phyloP scores from a whole-genome alignment of 1,284 basidiomycete genomes.

The Xerocomus cyaneibrunnescens region DNA sequence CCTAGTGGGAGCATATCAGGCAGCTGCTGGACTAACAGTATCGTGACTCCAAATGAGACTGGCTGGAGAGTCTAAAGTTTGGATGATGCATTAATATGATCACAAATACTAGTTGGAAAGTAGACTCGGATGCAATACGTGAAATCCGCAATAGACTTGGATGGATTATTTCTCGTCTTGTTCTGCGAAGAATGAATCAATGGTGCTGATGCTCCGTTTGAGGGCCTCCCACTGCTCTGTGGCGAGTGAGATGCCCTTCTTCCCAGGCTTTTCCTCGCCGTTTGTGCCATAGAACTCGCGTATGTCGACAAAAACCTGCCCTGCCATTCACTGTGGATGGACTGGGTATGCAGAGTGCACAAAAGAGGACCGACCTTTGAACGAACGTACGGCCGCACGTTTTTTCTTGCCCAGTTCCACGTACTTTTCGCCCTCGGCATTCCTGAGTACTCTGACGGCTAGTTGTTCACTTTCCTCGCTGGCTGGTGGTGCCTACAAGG shows the following conservation, averaged over 20 bases:
- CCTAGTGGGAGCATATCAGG: constrained; percentile 62
- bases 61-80: neutral
- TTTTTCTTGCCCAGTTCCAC: constrained; percentile 70
- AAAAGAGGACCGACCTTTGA: constrained; percentile 53
- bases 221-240: constrained; percentile 71
- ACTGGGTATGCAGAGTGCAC: too few species aligned
- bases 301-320: constrained; percentile 65
- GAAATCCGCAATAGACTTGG: neutral
- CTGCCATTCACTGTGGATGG: constrained; percentile 29
- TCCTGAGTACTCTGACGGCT: constrained; percentile 22
- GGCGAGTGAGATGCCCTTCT: constrained; percentile 77
- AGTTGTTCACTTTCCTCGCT: constrained; percentile 2
- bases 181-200: constrained; percentile 55
- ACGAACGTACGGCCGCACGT: constrained; percentile 65
- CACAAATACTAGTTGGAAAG: constrained; percentile 1
- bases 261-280: constrained; percentile 73
- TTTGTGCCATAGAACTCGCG: constrained; percentile 67
- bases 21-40: constrained; percentile 59
- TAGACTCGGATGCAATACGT: neutral
- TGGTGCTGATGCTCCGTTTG: constrained; percentile 42
- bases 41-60: constrained; percentile 28
- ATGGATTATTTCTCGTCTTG: constrained; percentile 36
- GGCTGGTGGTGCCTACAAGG: constrained; percentile 14
- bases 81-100: constrained; percentile 1
- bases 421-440: constrained; percentile 58